Evolutionary conservation across 352 stramenopile genomes (phyloP), one percentile per base, ranked within the genome.

Genomic region (Pythium rishiriense): DNA sequence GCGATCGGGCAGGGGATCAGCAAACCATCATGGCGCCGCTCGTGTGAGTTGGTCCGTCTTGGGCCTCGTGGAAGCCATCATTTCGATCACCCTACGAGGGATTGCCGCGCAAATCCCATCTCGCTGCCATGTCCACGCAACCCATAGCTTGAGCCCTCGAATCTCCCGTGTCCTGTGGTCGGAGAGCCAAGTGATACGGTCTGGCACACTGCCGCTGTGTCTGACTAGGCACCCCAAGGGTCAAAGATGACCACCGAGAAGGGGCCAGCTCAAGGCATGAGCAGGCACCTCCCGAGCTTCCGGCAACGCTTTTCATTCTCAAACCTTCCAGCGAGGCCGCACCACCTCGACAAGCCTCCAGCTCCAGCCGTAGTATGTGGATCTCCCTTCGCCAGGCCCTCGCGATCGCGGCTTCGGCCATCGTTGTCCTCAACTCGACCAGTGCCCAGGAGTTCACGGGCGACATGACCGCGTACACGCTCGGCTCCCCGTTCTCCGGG

Each of bases 381-480:
- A 50, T 17, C 7, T 0, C 45, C 8, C 3, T 19, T 35, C 51
- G 28, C 49, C 25, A 58, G 21, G 2, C 48, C 12, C 33, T 58
- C 33, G 21, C n/a, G 31, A 14, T 47, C 33, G n/a, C 51, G 21
- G 31, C 33, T 1, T 31, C 31, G 10, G 9, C 43, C 17, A 15
- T 11, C 29, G 26, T 15, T 21, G 26, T 11, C 24, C n/a, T n/a
- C n/a, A n/a, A n/a, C n/a, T n/a, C n/a, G n/a, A 19, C 28, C 49
- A 33, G 4, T 14, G 49, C 49, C 15, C 49, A 56, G 5, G 14
- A 42, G 6, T 65, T 66, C 51, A 28, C 47, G 12, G 64, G 64
- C 21, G 64, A 70, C 4, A 52, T 61, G 43, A 70, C 56, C 21
- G 25, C 61, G 28, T 66, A 70, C 43, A 64, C 54, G 42, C 64